These are phyloP conservation scores for Microascus cirrosus DNA, from an alignment of 2,329 filamentous ascomycete species.

Conservation along the genomic window DNA sequence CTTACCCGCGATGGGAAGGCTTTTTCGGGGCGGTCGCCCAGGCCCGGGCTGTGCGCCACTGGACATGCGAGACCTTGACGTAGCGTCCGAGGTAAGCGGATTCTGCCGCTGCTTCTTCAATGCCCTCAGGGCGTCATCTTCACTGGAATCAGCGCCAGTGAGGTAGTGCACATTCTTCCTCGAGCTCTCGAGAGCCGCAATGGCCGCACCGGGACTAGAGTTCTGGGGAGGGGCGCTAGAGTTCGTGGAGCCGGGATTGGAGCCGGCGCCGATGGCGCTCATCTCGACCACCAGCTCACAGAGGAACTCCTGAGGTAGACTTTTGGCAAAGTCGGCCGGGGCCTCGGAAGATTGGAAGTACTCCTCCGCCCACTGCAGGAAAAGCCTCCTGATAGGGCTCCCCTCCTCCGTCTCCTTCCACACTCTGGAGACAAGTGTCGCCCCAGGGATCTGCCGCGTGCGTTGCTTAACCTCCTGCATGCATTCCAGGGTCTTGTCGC, in stretches of 20 bases:
- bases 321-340: conserved; percentile 46
- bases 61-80: neutral
- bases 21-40: neutral
- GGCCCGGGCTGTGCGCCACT: neutral
- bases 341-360: conserved; percentile 48
- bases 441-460: conserved; percentile 45
- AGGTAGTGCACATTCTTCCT: conserved; percentile 39
- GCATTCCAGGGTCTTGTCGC: conserved; percentile 41
- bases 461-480: conserved; percentile 44
- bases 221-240: neutral
- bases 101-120: conserved; percentile 1
- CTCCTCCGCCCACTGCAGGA: conserved; percentile 51
- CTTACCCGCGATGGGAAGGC: conserved; percentile 9
- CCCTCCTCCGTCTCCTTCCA: conserved; percentile 52
- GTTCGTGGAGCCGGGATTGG: conserved; percentile 3
- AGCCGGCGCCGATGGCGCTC: conserved; percentile 35
- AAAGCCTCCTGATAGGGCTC: conserved; percentile 45
- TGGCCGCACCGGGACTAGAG: neutral
- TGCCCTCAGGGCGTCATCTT: conserved; percentile 19
- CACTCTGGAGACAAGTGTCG: conserved; percentile 46
- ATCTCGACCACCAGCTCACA: conserved; percentile 52
- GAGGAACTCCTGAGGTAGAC: conserved; percentile 49
- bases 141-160: conserved; percentile 23
- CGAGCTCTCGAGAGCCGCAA: conserved; percentile 11
- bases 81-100: neutral